Base-by-base conservation (phyloP, 2,329 filamentous ascomycete genomes). In the Phoma sp. region DNA sequence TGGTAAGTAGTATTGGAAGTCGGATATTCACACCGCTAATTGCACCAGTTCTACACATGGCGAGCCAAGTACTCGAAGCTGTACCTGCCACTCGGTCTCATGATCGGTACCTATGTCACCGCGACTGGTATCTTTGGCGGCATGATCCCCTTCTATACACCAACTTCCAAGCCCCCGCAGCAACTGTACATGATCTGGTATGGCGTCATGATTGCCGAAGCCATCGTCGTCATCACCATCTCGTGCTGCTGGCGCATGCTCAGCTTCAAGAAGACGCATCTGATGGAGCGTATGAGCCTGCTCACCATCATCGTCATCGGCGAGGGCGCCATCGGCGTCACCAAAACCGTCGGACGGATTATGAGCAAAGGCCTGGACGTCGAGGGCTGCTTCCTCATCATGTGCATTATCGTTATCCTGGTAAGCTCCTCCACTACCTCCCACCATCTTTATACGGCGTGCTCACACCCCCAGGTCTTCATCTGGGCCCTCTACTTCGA, bases 291-390 rank as follows among this genome's bases (percentile, higher is more conserved):
- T 8, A 82, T 89, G 80, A 82, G 81, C 10, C 76, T 88, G 2
- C 75, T 89, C 50, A 89, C 86, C 0, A 77, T 88, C 42, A 87
- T 89, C 56, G 85, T 89, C 51, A 81, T 89, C 53, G 86, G 86
- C 11, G 86, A 89, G 64, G 85, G 85, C 45, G 82, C 86, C 13
- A 86, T 88, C 35, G 81, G 83, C n/a, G 75, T 88, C 25, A 82
- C 80, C 23, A 80, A 81, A 65, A 80, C 80, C 32, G 82, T 88
- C 14, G 64, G 65, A 4, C 65, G 65, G 33, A 60, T 74, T 46
- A 74, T 75, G 72, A 71, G 72, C 2, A 74, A 75, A 49, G 61
- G 71, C 2, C 52, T 74, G 7, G 67, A 74, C 39, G 59, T 66
- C 7, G 71, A 74, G 35, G 69, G 71, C 7, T 72, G 69, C 44